Evolutionary conservation across 768 basidiomycete genomes (phyloP).

Genomic region (Lentinula raphanica): DNA sequence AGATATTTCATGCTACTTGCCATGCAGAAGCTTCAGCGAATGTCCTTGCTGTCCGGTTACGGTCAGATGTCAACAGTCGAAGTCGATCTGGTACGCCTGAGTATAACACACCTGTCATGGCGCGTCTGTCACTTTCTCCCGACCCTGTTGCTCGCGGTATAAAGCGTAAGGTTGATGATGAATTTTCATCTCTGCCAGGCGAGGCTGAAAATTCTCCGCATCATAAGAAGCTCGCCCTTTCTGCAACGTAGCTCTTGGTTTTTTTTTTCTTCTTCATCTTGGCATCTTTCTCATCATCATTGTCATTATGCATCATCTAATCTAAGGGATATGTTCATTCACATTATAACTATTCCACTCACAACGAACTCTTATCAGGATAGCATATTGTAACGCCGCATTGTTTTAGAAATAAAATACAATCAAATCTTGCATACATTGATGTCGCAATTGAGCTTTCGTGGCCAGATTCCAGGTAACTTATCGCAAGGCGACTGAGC

Average conservation of each 20-base stretch:
- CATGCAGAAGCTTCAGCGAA: constrained; percentile 79
- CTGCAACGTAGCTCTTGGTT: constrained; percentile 11
- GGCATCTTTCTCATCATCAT: constrained; percentile 14
- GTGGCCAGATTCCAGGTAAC: too few relatives aligned
- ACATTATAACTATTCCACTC: neutral
- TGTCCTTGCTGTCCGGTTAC: constrained; percentile 62
- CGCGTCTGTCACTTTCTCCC: constrained; percentile 38
- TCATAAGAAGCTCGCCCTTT: constrained; percentile 59
- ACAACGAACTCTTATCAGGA: neutral
- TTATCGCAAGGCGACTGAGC: neutral
- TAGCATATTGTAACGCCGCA: neutral
- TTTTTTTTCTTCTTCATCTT: neutral
- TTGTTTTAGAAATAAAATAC: neutral
- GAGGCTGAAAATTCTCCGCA: constrained; percentile 55
- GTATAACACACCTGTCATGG: constrained; percentile 6
- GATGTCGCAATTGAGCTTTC: too few relatives aligned
- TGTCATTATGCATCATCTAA: neutral
- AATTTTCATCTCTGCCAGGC: constrained; percentile 33
- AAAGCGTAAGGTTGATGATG: constrained; percentile 73
- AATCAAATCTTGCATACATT: neutral
- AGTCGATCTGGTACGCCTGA: constrained; percentile 82
- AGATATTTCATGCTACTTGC: constrained; percentile 96
- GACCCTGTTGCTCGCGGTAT: constrained; percentile 49
- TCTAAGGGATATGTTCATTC: neutral
- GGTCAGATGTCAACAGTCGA: constrained; percentile 49